Base-by-base conservation (phyloP, 352 stramenopile genomes). In the Phytophthora hybrid region DNA sequence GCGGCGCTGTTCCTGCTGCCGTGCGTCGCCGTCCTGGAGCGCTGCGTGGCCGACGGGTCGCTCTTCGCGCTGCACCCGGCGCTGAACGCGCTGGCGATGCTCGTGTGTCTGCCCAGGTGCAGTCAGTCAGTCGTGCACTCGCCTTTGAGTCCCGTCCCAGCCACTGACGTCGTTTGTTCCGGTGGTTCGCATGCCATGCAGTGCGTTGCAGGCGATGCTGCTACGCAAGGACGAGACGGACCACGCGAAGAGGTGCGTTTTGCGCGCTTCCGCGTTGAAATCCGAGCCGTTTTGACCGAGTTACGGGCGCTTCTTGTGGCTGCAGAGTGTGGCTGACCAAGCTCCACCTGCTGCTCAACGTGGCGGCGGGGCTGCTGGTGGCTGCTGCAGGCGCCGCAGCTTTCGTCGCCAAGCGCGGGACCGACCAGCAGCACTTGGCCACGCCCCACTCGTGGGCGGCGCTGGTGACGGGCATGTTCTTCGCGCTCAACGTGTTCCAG, bases 401-500 rank as follows among this genome's bases (percentile, higher is more conserved):
- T 3, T 90, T 85, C n/a, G 14, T 76, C 31, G 62, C 68, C 41
- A 93, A 92, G 60, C 68, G 56, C 21, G 47, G 61, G 0, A 55
- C 23, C 7, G 64, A 60, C 1, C 67, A 85, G 47, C 51, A 66
- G 34, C 86, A 93, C 51, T 79, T 91, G 18, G 67, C 71, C 11
- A 84, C 75, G 18, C 63, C 64, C 1, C 86, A 92, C 65, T 91
- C 86, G 21, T 93, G 85, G 83, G 76, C 69, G 8, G 84, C 73
- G 47, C 67, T 91, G 29, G 71, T 84, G n/a, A 89, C 78, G 11
- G 69, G 59, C 29, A 71, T 83, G 54, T 83, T 93, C 63, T 88
- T 91, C 56, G 26, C 69, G 19, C 84, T 93, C 68, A 93, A 93
- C 73, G 74, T 91, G 39, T 77, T 91, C 39, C 84, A 91, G 66